Evolutionary conservation across 345 rosid species (phyloP), one percentile per base, ranked within the genome.

Genomic region (Salix arbutifolia): DNA sequence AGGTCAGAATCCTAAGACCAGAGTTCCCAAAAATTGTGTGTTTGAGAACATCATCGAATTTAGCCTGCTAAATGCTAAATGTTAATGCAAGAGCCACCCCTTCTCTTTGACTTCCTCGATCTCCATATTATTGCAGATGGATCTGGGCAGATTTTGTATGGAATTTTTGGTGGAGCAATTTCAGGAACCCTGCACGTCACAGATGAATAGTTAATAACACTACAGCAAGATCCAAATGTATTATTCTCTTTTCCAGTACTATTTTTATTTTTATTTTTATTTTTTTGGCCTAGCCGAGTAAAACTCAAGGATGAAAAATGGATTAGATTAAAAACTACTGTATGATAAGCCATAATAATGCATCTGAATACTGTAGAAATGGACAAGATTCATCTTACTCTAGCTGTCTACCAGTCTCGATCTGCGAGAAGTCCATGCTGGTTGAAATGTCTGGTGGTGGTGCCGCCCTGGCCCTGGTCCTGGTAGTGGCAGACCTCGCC

Each of bases 381-480:
- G 52, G 46, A 9, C 13, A 40, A 40, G 46, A 40, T 40, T 40
- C 69, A 68, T 67, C 91, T 87, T 69, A 92, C 94, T 86, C 81
- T 79, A 90, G 80, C 53, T 82, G 52, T 46, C 52, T 70, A 70
- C 87, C 74, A 73, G 89, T 85, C 65, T 92, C 88, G 17, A 92
- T 87, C 79, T 86, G 93, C 0, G 97, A 89, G 75, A 92, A 83
- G 90, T 90, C 97, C 84, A 90, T 65, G 86, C 77, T 92, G 70
- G 88, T 78, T 77, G 89, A 86, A 72, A 80, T 70, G 84, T 81
- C 84, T 16, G 75, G 67, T 37, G 76, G 11, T 13, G 52, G 38
- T 30, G 48, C 42, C 33, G 73, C 72, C 18, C 35, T 65, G 67
- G 35, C 0, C 68, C 82, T 18, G 76, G 56, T 48, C 67, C 26